These are phyloP conservation scores for Metschnikowia henanensis DNA, from an alignment of 805 yeast genomes.

Conservation along the genomic window DNA sequence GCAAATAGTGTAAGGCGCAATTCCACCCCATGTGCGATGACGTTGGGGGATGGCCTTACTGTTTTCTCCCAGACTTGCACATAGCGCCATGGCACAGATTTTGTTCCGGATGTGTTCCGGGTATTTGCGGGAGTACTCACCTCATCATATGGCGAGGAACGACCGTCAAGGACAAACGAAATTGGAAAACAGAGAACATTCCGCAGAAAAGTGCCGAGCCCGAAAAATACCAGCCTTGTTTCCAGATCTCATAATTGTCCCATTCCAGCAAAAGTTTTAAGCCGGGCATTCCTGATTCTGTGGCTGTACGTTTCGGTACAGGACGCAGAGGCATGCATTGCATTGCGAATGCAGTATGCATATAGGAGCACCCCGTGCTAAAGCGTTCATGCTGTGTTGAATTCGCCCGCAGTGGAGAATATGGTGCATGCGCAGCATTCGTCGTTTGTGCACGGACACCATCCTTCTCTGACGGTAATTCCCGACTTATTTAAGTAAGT, in stretches of 20 bases:
- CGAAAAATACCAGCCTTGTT: not conserved
- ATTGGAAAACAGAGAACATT: no score
- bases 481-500: constrained; percentile 11
- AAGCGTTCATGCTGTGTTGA: not conserved
- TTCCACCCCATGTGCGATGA: not conserved
- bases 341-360: not conserved
- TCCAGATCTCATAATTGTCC: not conserved
- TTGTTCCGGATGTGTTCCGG: constrained; percentile 2
- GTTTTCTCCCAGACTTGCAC: not conserved
- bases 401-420: constrained; percentile 13
- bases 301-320: not conserved
- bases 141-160: not conserved
- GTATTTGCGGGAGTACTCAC: not conserved
- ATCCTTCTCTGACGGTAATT: constrained; percentile 5
- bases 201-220: no score
- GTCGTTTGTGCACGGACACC: constrained; percentile 13
- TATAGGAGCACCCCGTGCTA: constrained; percentile 1
- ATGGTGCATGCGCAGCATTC: constrained; percentile 6
- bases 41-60: not conserved
- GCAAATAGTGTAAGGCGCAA: not conserved
- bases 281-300: no score
- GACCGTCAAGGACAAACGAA: no score
- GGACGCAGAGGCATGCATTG: not conserved
- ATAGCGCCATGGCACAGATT: not conserved
- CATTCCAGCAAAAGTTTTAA: no score